Evolutionary conservation across 176 grass and related monocot genomes (phyloP), one percentile per base, ranked within the genome.

Genomic region (Eremochloa ophiuroides): DNA sequence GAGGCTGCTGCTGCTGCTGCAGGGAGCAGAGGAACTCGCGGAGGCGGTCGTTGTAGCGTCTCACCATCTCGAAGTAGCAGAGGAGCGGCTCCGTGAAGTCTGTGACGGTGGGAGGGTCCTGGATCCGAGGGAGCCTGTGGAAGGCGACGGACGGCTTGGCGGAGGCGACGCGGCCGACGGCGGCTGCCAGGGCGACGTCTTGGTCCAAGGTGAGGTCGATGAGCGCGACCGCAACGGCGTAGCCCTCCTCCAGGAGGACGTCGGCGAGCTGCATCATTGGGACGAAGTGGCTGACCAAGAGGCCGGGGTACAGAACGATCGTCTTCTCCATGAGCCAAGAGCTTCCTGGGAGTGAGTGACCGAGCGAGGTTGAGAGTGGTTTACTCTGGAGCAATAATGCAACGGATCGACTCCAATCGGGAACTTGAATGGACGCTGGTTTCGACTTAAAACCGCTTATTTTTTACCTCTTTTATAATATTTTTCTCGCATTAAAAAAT

Each of bases 231-330:
- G 68, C 25, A 3, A 81, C 70, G 12, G 68, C 75, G 62, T 76
- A 71, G 28, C 75, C 80, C 1, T 81, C 79, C 27, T 46, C 41
- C 8, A 56, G 4, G 35, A 87, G 80, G 44, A 79, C 37, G 44
- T 85, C 80, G 42, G 82, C 85, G 70, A 91, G 77, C 85, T 88
- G 46, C 64, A 38, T 39, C 64, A 67, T 67, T 8, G 64, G 64
- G 34, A 39, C 34, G 64, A 67, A 12, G 58, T 91, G 89, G 75
- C 89, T 71, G 6, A 81, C 48, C 14, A 11, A 43, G 38, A 77
- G 53, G 18, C 15, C 34, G 0, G 85, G 76, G 75, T 85, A 87
- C 1, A 90, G 79, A n/a, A 87, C 88, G 15, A 90, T 38, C 17
- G 64, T 67, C 34, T 67, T 67, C 64, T 38, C 17, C 64, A 38